phyloP scores from a whole-genome alignment of 148 eudicot species.

The Nepenthes gracilis region DNA sequence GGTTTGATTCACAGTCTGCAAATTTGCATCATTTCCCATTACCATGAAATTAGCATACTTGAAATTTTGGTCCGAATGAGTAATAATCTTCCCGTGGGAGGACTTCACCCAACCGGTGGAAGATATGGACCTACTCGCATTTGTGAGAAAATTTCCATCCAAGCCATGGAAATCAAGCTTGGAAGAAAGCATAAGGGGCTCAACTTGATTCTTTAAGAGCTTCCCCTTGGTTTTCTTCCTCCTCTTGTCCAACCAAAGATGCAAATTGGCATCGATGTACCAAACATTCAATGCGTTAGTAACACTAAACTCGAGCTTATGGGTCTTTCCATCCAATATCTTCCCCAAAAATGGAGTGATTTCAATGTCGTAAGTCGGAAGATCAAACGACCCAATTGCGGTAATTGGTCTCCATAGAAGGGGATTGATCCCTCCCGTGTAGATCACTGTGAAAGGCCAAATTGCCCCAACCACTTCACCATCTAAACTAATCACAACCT shows the following conservation, averaged over 20 bases:
- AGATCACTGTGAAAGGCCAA: slow-evolving; percentile 85
- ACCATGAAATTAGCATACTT: slow-evolving; percentile 40
- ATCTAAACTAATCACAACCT: slow-evolving; percentile 69
- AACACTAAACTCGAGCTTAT: slow-evolving; percentile 52
- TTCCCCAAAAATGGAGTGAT: slow-evolving; percentile 72
- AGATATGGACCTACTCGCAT: slow-evolving; percentile 30
- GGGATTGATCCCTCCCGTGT: slow-evolving; percentile 84
- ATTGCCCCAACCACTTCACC: slow-evolving; percentile 53
- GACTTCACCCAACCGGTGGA: slow-evolving; percentile 64
- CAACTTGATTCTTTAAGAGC: slow-evolving; percentile 17
- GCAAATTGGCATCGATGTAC: slow-evolving; percentile 87
- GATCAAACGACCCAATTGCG: slow-evolving; percentile 79
- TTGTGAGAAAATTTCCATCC: slow-evolving; percentile 48
- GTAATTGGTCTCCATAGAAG: slow-evolving; percentile 83
- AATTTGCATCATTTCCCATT: slow-evolving; percentile 37
- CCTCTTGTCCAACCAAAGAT: slow-evolving; percentile 69
- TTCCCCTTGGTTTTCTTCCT: slow-evolving; percentile 31
- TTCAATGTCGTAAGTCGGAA: slow-evolving; percentile 75
- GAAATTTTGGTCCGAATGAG: slow-evolving; percentile 38
- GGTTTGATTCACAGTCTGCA: slow-evolving; percentile 55
- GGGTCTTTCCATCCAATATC: slow-evolving; percentile 59
- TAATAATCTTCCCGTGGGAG: slow-evolving; percentile 47
- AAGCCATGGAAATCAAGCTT: slow-evolving; percentile 39
- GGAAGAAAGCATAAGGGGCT: slow-evolving; percentile 14
- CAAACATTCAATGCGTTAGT: slow-evolving; percentile 79